Base-by-base conservation (phyloP, 441 rosid species). In the Breynia disticha region DNA sequence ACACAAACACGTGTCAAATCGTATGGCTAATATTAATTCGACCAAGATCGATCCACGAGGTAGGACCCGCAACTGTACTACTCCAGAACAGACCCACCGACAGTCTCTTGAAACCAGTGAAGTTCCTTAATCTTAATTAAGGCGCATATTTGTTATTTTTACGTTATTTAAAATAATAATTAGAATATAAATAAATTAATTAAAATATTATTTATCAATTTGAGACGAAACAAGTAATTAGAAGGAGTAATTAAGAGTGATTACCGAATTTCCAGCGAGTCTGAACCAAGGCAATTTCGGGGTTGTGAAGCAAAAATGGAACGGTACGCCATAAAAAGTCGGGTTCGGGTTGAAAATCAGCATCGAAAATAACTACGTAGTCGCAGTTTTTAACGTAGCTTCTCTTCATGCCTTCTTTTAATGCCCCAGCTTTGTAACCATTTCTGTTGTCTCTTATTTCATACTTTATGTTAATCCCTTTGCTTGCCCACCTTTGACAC, bases 231-330 rank as follows among this genome's bases (percentile, higher is more conserved):
- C 7, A 57, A 35, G 1, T 11, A 16, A 41, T 14, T 19, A 48
- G n/a, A 14, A n/a, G 15, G 10, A 19, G 55, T 47, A 48, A 54
- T 39, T 11, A 51, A 52, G 55, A 0, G 38, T 28, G 55, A 1
- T 64, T 79, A 91, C 96, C 98, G 60, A 87, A 91, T 76, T 79
- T n/a, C n/a, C n/a, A n/a, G n/a, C 98, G 98, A 64, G 95, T 69
- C 69, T 91, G 98, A 66, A 91, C 95, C 17, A 91, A 73, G 63
- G 75, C 96, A 41, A 91, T 50, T 39, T 83, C 62, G 0, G 94
- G 89, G 73, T 91, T 91, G 56, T 83, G 80, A 16, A 68, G 72
- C 0, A 91, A 80, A 57, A 78, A 91, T 18, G 98, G 98, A 9
- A 91, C 63, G 67, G 96, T 69, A 16, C 86, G 85, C 80, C 88